A percentile compares a stretch with the other conserved stretches of the same genome.
These are phyloP conservation scores for Boletus rufocinnamomeus DNA, from an alignment of 768 basidiomycete species.

Conservation along the genomic window DNA sequence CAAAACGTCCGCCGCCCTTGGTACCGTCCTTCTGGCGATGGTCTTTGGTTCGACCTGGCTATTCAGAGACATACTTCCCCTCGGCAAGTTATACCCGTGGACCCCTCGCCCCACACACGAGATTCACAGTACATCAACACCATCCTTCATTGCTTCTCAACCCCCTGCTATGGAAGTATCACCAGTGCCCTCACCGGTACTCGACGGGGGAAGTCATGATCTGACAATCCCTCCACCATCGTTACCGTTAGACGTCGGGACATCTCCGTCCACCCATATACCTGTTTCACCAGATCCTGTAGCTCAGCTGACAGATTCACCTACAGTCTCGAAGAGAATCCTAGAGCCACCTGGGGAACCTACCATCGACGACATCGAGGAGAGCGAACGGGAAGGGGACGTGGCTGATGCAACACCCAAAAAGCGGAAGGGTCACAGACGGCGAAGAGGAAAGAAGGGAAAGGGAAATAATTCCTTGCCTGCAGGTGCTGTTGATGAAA, in stretches of 20 bases:
- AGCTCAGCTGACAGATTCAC: conserved; percentile 9
- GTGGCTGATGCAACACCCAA: conserved; percentile 42
- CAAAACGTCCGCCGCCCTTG: conserved; percentile 17
- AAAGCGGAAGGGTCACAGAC: conserved; percentile 40
- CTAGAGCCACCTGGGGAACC: conserved; percentile 12
- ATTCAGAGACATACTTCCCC: conserved; percentile 24
- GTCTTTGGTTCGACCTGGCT: conserved; percentile 28
- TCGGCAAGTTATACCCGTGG: conserved; percentile 15
- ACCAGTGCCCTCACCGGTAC: not conserved
- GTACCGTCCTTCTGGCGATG: conserved; percentile 27
- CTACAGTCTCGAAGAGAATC: not conserved
- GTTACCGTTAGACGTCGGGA: not conserved
- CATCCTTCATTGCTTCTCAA: conserved; percentile 6
- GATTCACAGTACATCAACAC: conserved; percentile 1
- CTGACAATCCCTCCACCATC: not conserved
- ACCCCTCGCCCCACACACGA: not conserved
- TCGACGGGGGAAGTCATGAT: conserved; percentile 5
- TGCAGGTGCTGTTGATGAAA: conserved; percentile 22
- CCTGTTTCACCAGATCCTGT: conserved; percentile 2
- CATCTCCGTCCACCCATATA: conserved; percentile 1
- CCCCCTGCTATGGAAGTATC: not conserved
- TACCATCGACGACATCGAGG: conserved; percentile 48
- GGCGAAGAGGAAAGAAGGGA: conserved; percentile 53
- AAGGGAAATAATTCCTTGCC: conserved; percentile 40
- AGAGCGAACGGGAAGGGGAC: conserved; percentile 58